phyloP scores from a whole-genome alignment of 305 asterid genomes.

The Fraxinus xanthoxyloides region DNA sequence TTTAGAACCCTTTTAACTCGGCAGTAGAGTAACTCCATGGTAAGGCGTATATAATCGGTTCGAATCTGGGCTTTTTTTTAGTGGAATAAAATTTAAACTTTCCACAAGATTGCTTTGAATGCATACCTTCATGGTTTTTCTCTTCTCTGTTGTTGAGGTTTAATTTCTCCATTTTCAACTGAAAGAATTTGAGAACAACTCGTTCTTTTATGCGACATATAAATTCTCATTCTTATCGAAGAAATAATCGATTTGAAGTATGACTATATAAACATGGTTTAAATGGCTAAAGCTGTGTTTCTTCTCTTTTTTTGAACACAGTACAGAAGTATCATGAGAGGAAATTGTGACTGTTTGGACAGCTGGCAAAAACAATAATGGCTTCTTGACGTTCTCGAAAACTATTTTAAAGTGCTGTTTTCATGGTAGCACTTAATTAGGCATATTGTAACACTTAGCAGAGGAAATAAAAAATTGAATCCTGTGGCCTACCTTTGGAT shows the following conservation, averaged over 20 bases:
- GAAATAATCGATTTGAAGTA: not conserved
- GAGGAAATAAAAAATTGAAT: not conserved
- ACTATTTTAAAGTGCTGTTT: not conserved
- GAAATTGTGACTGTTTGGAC: not conserved
- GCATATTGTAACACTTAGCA: not conserved
- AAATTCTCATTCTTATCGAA: not conserved
- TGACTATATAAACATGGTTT: not conserved
- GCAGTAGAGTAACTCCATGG: not conserved
- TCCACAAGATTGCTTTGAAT: constrained; percentile 1
- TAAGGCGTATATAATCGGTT: not conserved
- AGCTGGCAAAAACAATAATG: not conserved
- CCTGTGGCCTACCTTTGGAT: not conserved
- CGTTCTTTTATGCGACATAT: not conserved
- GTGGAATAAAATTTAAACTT: not conserved
- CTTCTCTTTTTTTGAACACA: not conserved
- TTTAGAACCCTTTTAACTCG: not conserved
- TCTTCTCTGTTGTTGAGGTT: not conserved
- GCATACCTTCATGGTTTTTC: not conserved
- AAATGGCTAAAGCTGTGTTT: constrained; percentile 1
- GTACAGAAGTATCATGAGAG: not conserved
- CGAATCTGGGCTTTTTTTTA: not conserved
- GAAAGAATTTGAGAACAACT: not conserved
- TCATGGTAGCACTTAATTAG: not conserved
- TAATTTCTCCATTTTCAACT: not conserved
- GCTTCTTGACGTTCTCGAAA: not conserved